Conservation (phyloP, 1,284 basidiomycete species). For the Rhodotorula glutinis region DNA sequence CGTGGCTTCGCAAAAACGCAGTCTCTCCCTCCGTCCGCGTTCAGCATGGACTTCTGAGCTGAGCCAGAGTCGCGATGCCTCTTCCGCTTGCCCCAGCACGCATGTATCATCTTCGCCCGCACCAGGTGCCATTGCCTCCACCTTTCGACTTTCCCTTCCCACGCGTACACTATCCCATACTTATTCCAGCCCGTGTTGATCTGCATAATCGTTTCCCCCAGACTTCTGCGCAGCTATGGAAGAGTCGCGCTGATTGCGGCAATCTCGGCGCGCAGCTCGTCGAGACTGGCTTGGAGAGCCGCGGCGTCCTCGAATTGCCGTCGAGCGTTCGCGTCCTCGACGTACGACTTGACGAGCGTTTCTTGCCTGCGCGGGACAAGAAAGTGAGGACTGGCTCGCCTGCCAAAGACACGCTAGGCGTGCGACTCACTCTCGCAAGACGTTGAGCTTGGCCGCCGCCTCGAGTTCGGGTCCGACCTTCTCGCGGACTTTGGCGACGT, state of each 20-base stretch:
- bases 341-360: slow-evolving; percentile 39
- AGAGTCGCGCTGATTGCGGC: slow-evolving; percentile 8
- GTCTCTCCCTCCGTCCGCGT: slow-evolving; percentile 21
- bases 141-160: too few relatives aligned
- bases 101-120: too few relatives aligned
- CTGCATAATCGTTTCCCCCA: not conserved
- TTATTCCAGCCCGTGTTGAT: too few relatives aligned
- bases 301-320: slow-evolving; percentile 44
- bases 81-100: too few relatives aligned
- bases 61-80: too few relatives aligned
- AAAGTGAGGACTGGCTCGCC: not conserved
- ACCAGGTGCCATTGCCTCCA: too few relatives aligned
- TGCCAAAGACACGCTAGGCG: too few relatives aligned
- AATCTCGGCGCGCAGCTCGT: slow-evolving; percentile 45
- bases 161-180: too few relatives aligned
- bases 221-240: not conserved
- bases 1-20: slow-evolving; percentile 23
- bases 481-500: slow-evolving; percentile 15
- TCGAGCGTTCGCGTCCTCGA: slow-evolving; percentile 43
- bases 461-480: slow-evolving; percentile 26
- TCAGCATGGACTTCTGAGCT: slow-evolving; percentile 30
- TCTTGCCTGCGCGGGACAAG: slow-evolving; percentile 37
- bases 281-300: slow-evolving; percentile 46
- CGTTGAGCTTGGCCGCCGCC: slow-evolving; percentile 33
- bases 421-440: slow-evolving; percentile 41